Conservation (phyloP, 805 yeast species). For the Myxozyma kluyveri region DNA sequence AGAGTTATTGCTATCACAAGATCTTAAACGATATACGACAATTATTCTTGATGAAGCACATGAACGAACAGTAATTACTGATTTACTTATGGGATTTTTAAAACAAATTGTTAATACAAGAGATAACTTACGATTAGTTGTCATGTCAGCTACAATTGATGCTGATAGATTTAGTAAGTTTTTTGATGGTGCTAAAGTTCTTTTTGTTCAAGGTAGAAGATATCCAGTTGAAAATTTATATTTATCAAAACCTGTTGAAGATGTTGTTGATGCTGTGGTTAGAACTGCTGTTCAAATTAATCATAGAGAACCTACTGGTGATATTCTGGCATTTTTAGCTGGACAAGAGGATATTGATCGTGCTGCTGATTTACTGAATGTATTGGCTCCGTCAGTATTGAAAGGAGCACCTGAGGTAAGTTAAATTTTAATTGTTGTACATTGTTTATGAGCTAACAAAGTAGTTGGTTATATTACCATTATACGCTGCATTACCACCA, state of each 20-base stretch:
- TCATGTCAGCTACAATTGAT: constrained; percentile 97
- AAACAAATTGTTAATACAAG: constrained; percentile 56
- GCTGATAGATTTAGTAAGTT: constrained; percentile 81
- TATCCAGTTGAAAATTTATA: constrained; percentile 77
- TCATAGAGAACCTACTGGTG: constrained; percentile 78
- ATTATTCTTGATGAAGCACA: constrained; percentile 95
- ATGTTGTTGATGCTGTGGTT: constrained; percentile 75
- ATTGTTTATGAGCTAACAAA: constrained; percentile 53
- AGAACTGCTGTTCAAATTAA: constrained; percentile 77
- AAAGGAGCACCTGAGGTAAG: constrained; percentile 22
- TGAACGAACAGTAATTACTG: constrained; percentile 91
- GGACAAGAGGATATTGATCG: constrained; percentile 98
- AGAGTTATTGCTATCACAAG: constrained; percentile 76
- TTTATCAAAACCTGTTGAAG: constrained; percentile 64
- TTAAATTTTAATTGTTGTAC: background rate
- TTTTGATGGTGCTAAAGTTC: constrained; percentile 72
- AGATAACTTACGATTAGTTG: constrained; percentile 62
- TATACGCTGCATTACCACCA: constrained; percentile 93
- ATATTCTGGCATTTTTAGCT: constrained; percentile 82
- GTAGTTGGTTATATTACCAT: constrained; percentile 69
- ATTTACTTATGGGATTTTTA: constrained; percentile 82
- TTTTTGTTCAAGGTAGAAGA: constrained; percentile 86
- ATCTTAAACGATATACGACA: constrained; percentile 63
- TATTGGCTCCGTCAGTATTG: constrained; percentile 13
- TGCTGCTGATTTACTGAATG: constrained; percentile 58